A percentile compares a stretch with the other conserved stretches of the same genome.
Evolutionary conservation across 1,284 basidiomycete species (phyloP).

Genomic region (Trametes versicolor): DNA sequence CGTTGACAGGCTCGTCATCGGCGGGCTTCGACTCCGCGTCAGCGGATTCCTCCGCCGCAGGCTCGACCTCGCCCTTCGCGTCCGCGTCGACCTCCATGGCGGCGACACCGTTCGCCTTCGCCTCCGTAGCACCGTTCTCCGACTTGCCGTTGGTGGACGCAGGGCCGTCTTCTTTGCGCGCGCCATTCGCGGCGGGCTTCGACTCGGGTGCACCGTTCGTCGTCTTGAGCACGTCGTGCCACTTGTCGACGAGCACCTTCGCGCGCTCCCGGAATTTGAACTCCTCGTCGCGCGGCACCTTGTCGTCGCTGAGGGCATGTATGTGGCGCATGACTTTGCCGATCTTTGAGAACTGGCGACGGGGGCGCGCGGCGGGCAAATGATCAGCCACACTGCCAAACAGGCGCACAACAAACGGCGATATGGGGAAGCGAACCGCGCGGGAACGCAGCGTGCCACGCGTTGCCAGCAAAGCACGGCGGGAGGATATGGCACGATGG

Average conservation of each 20-base stretch:
- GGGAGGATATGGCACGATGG: slow-evolving; percentile 4
- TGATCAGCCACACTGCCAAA: slow-evolving; percentile 35
- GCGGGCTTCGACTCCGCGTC: slow-evolving; percentile 34
- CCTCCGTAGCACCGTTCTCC: slow-evolving; percentile 34
- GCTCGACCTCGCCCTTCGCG: slow-evolving; percentile 36
- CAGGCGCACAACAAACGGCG: slow-evolving; percentile 31
- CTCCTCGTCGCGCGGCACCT: slow-evolving; percentile 86
- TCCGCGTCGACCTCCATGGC: slow-evolving; percentile 37
- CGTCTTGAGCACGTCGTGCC: slow-evolving; percentile 70
- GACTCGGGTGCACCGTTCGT: slow-evolving; percentile 47
- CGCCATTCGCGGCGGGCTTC: slow-evolving; percentile 38
- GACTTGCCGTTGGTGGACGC: slow-evolving; percentile 36
- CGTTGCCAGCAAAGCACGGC: slow-evolving; percentile 34
- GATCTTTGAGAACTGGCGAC: slow-evolving; percentile 87
- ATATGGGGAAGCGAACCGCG: slow-evolving; percentile 34
- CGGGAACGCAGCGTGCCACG: slow-evolving; percentile 35
- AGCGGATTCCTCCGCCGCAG: slow-evolving; percentile 28
- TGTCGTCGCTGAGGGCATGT: slow-evolving; percentile 68
- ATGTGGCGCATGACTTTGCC: slow-evolving; percentile 99
- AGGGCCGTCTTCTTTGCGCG: slow-evolving; percentile 38
- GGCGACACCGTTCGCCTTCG: slow-evolving; percentile 38
- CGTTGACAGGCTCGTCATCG: slow-evolving; percentile 40
- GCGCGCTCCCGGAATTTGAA: slow-evolving; percentile 89
- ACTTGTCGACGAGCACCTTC: slow-evolving; percentile 76
- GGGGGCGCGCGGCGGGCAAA: slow-evolving; percentile 17